Conservation (phyloP, 208 protist species). For the Trypanosoma mega region DNA sequence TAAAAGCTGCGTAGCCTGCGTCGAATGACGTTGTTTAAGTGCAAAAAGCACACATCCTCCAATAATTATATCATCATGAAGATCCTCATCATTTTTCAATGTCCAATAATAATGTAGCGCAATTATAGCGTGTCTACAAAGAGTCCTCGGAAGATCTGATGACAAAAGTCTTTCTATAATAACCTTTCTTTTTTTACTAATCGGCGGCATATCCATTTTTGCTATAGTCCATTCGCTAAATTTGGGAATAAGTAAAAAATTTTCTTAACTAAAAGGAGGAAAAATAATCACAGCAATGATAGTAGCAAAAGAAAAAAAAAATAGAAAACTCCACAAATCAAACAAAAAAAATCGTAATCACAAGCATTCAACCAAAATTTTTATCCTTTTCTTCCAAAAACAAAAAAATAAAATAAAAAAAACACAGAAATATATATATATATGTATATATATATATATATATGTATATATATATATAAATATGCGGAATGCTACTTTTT, state of each 20-base stretch:
- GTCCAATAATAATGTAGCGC: slow-evolving; percentile 29
- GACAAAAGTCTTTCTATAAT: slow-evolving; percentile 29
- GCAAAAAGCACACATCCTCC: slow-evolving; percentile 63
- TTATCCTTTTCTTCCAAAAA: too few species aligned
- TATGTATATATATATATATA: too few species aligned
- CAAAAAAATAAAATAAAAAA: too few species aligned
- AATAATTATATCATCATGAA: slow-evolving; percentile 33
- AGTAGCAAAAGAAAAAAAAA: slow-evolving; percentile 26
- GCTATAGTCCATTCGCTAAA: slow-evolving; percentile 1
- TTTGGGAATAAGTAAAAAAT: not conserved
- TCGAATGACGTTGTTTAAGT: slow-evolving; percentile 52
- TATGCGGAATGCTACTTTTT: too few species aligned
- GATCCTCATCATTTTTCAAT: slow-evolving; percentile 5
- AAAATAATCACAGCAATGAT: slow-evolving; percentile 8
- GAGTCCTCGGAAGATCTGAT: slow-evolving; percentile 22
- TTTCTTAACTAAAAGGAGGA: slow-evolving; percentile 9
- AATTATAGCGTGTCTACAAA: slow-evolving; percentile 26
- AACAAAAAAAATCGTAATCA: too few species aligned
- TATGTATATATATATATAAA: too few species aligned
- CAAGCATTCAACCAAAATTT: too few species aligned
- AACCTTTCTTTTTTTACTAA: slow-evolving; percentile 23
- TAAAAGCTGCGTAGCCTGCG: not conserved
- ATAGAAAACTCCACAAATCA: slow-evolving; percentile 11
- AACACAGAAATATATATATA: too few species aligned
- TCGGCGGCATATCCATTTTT: slow-evolving; percentile 8